phyloP scores from a whole-genome alignment of 257 asterid genomes.

The Fraxinus excelsior region DNA sequence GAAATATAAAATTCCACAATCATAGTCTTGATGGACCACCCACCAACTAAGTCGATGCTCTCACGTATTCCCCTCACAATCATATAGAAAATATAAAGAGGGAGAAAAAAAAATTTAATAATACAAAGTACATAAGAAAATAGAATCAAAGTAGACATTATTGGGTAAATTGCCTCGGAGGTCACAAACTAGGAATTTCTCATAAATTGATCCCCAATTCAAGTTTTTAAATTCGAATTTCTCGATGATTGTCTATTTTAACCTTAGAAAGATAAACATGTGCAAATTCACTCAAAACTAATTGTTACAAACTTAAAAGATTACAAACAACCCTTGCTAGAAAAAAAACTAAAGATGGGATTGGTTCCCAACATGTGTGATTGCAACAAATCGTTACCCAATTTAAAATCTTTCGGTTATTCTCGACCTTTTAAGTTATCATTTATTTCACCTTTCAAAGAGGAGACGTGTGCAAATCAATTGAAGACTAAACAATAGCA shows the following conservation, averaged over 20 bases:
- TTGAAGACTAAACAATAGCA: background rate
- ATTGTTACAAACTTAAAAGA: background rate
- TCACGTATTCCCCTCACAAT: slow-evolving; percentile 3
- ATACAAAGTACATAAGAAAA: background rate
- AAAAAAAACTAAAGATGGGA: too few species aligned
- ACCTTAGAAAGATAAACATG: background rate
- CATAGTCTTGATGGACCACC: background rate
- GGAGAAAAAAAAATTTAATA: background rate
- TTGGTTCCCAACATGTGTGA: background rate
- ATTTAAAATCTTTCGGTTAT: too few species aligned
- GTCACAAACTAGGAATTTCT: background rate
- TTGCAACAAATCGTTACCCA: background rate
- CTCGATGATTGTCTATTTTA: too few species aligned
- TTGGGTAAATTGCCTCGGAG: background rate
- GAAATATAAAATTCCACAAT: background rate
- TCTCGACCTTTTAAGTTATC: too few species aligned
- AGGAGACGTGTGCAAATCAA: background rate
- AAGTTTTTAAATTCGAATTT: too few species aligned
- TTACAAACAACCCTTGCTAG: background rate
- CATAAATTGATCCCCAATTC: background rate
- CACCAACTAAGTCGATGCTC: background rate
- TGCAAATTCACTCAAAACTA: background rate
- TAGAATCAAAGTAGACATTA: background rate
- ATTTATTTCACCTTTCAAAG: too few species aligned
- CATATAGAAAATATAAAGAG: background rate